phyloP scores from a whole-genome alignment of 2,329 filamentous ascomycete species.

The Clarireedia paspali region DNA sequence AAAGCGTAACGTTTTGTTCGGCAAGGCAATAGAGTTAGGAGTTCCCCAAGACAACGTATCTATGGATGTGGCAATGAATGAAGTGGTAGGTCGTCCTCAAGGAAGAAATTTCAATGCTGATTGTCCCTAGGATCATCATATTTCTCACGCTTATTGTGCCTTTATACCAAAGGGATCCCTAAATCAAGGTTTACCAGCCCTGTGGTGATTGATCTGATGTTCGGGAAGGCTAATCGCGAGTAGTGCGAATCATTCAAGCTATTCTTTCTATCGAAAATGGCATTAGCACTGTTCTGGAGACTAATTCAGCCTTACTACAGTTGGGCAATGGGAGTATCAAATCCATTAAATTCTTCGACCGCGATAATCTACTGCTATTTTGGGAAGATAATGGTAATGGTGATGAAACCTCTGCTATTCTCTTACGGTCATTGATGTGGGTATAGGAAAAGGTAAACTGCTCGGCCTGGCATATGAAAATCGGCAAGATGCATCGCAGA shows the following conservation, averaged over 20 bases:
- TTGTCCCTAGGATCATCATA: conserved; percentile 12
- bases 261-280: conserved; percentile 25
- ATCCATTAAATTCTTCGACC: conserved; percentile 27
- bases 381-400: conserved; percentile 24
- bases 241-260: conserved; percentile 26
- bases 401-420: neutral
- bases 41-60: conserved; percentile 12
- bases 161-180: conserved; percentile 20
- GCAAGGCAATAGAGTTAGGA: conserved; percentile 35
- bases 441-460: conserved; percentile 12
- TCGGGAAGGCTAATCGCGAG: neutral
- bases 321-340: conserved; percentile 26
- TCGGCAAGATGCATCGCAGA: neutral
- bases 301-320: conserved; percentile 17
- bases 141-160: conserved; percentile 16
- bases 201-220: neutral
- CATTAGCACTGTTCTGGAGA: conserved; percentile 22
- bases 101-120: neutral
- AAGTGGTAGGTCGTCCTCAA: conserved; percentile 13
- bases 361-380: conserved; percentile 22
- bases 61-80: conserved; percentile 24
- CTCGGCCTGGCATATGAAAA: conserved; percentile 21
- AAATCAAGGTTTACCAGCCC: conserved; percentile 18
- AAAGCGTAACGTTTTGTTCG: conserved; percentile 60
- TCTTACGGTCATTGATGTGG: neutral